Evolutionary conservation across 352 stramenopile species (phyloP), one percentile per base, ranked within the genome.

Genomic region (Globisporangium paroecandrum): DNA sequence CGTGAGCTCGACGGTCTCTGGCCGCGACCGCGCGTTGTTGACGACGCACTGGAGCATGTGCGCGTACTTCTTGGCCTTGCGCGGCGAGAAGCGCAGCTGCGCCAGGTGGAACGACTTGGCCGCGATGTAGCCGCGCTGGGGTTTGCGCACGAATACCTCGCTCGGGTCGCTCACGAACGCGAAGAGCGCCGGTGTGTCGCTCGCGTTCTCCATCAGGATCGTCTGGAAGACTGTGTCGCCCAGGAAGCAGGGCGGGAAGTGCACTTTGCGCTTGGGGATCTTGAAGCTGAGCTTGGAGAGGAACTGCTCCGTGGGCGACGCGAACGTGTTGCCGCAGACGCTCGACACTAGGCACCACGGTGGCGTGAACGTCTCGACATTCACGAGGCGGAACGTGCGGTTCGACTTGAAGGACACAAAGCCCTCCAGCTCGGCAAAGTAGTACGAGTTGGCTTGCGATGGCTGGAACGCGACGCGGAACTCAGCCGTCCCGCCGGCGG

Each of bases 391-490:
- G 65, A 98, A 98, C 13, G 89, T 97, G 36, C 91, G 83, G 67
- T 98, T 97, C 10, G 90, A 97, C 64, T 98, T 97, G 69, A 97
- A 97, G 22, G 87, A 90, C 43, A 90, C 89, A 62, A 84, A 94
- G 24, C 79, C 89, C 66, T 98, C 94, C 8, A 98, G 75, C 71
- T 98, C 91, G 18, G 79, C 79, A 58, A 95, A 93, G 72, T 93
- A 98, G 75, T 98, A 98, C 18, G 80, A 69, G 71, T 98, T 97
- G 38, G 74, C 66, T 9, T 78, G 69, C 0, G 71, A 69, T 1
- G 94, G 94, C 32, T 87, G 75, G 65, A 98, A 98, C 3, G 72
- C 75, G 15, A 98, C 77, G 25, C 77, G 73, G 64, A 98, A 98
- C 58, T 95, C 86, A 41, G 70, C 73, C 7, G 77, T 90, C 24